A percentile compares a stretch with the other conserved stretches of the same genome.
Conservation (phyloP, 2,329 filamentous ascomycete species). For the Diaporthe nobilis region DNA sequence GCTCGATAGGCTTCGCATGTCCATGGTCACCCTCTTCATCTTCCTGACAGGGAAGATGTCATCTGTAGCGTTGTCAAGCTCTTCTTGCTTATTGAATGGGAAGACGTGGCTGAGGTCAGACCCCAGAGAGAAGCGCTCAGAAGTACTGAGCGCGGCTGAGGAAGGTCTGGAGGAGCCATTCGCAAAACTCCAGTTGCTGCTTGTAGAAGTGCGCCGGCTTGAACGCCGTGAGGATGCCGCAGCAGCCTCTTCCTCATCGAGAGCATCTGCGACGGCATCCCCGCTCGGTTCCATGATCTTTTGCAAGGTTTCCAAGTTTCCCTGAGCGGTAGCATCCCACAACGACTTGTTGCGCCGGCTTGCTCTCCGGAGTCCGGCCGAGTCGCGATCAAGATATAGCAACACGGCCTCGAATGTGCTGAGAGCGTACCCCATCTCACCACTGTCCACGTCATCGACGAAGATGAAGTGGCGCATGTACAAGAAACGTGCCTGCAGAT, state of each 20-base stretch:
- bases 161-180: constrained; percentile 56
- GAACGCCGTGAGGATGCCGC: constrained; percentile 54
- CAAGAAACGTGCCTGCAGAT: constrained; percentile 88
- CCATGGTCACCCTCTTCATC: constrained; percentile 88
- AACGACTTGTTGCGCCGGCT: constrained; percentile 88
- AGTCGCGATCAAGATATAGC: constrained; percentile 87
- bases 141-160: constrained; percentile 57
- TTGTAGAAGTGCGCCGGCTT: constrained; percentile 60
- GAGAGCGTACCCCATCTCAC: constrained; percentile 94
- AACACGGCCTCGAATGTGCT: constrained; percentile 97
- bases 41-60: constrained; percentile 61
- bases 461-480: constrained; percentile 99
- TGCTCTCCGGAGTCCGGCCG: constrained; percentile 83
- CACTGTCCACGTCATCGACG: constrained; percentile 96
- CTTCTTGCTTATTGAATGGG: constrained; percentile 81
- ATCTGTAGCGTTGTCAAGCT: constrained; percentile 50
- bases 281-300: constrained; percentile 82
- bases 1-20: constrained; percentile 88
- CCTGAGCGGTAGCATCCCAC: constrained; percentile 88
- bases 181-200: constrained; percentile 59
- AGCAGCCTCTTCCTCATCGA: constrained; percentile 57
- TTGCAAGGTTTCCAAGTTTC: constrained; percentile 81
- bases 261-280: constrained; percentile 61
- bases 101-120: constrained; percentile 86
- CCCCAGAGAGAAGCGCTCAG: constrained; percentile 68